Conservation (phyloP, 768 basidiomycete genomes). For the Leccinellum rugosiceps region DNA sequence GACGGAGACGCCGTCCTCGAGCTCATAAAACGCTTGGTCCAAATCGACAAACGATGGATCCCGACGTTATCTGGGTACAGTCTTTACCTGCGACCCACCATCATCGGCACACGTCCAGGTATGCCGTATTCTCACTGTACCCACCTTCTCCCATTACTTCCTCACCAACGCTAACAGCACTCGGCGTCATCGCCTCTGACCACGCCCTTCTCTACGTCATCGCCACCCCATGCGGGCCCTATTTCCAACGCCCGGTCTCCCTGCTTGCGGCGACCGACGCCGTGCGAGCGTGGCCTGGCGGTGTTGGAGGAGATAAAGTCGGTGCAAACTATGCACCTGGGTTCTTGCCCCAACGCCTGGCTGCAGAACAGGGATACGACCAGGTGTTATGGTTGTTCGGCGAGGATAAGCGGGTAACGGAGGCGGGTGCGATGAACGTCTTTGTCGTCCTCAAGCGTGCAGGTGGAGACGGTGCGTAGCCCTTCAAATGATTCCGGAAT, state of each 20-base stretch:
- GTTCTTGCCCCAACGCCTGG: slow-evolving; percentile 62
- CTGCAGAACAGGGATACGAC: slow-evolving; percentile 64
- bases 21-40: slow-evolving; percentile 64
- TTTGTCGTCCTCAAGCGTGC: slow-evolving; percentile 61
- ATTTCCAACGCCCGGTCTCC: slow-evolving; percentile 52
- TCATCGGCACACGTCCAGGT: slow-evolving; percentile 49
- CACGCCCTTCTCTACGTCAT: slow-evolving; percentile 87
- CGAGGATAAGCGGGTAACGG: slow-evolving; percentile 49
- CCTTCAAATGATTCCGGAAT: not conserved
- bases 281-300: slow-evolving; percentile 82
- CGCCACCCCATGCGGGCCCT: slow-evolving; percentile 55
- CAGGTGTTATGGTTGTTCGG: slow-evolving; percentile 81
- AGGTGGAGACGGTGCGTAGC: slow-evolving; percentile 46
- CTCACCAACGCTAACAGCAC: slow-evolving; percentile 29
- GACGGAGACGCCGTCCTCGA: slow-evolving; percentile 44
- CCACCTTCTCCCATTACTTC: not conserved
- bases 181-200: slow-evolving; percentile 72
- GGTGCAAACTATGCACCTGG: slow-evolving; percentile 63
- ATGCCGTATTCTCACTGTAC: slow-evolving; percentile 1
- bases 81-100: slow-evolving; percentile 82
- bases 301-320: slow-evolving; percentile 61
- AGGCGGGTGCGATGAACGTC: slow-evolving; percentile 81
- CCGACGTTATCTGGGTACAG: slow-evolving; percentile 70
- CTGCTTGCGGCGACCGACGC: slow-evolving; percentile 65
- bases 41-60: slow-evolving; percentile 81